Evolutionary conservation across 148 eudicot species (phyloP).

Genomic region (Talinum fruticosum): DNA sequence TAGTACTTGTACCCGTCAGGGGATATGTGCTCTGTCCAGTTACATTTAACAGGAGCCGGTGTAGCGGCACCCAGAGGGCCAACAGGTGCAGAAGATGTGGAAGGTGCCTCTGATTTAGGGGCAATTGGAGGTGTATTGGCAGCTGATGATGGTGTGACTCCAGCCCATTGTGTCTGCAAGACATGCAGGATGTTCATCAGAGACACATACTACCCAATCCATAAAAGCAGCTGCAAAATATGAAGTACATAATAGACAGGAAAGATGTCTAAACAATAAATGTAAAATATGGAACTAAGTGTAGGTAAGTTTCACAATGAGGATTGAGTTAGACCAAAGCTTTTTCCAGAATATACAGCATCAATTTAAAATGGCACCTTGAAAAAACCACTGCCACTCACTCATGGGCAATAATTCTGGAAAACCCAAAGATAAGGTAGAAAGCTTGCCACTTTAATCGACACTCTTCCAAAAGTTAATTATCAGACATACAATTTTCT

Average conservation of each 20-base stretch:
- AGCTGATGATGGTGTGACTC: constrained; percentile 43
- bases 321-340: no score
- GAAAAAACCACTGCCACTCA: not conserved
- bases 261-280: not conserved
- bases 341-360: not conserved
- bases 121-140: constrained; percentile 32
- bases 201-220: not conserved
- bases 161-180: constrained; percentile 63
- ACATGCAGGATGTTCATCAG: not conserved
- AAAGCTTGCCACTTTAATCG: not conserved
- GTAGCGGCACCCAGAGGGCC: constrained; percentile 30
- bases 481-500: not conserved
- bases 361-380: not conserved
- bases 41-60: constrained; percentile 49
- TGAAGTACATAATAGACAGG: not conserved
- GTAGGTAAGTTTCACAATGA: not conserved
- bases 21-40: constrained; percentile 93
- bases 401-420: not conserved
- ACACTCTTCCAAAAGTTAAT: not conserved
- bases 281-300: not conserved
- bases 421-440: not conserved
- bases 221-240: not conserved
- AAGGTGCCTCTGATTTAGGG: constrained; percentile 37
- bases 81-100: constrained; percentile 42
- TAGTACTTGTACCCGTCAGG: constrained; percentile 95